Conservation (phyloP, 768 basidiomycete species). For the Steccherinum ochraceum region DNA sequence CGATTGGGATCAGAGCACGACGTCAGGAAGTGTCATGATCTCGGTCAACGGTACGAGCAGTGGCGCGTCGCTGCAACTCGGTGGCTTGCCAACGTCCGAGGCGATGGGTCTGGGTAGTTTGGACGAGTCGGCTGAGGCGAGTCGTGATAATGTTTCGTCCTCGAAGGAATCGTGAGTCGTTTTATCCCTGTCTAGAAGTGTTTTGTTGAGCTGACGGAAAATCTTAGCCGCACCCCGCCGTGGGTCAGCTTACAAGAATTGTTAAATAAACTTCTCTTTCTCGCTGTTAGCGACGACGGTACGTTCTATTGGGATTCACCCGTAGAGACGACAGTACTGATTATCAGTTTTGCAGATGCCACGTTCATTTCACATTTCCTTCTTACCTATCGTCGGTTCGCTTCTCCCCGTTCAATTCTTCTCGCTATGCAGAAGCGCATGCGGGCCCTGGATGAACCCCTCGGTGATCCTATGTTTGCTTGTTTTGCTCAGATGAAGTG, state of each 20-base stretch:
- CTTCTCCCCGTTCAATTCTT: conserved; percentile 72
- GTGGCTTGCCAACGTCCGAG: conserved; percentile 7
- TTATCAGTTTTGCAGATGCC: conserved; percentile 44
- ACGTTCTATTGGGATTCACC: conserved; percentile 13
- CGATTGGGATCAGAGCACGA: conserved; percentile 6
- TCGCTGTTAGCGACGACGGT: conserved; percentile 85
- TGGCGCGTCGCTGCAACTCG: conserved; percentile 6
- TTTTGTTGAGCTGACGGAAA: conserved; percentile 1
- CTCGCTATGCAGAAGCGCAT: conserved; percentile 85
- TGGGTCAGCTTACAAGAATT: conserved; percentile 77
- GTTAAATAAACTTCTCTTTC: conserved; percentile 74
- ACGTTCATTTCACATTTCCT: conserved; percentile 76
- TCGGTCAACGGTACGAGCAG: conserved; percentile 12
- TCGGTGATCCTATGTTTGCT: conserved; percentile 73
- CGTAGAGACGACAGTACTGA: background rate
- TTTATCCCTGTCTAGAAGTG: background rate
- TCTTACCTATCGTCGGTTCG: conserved; percentile 78
- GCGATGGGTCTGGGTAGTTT: conserved; percentile 11
- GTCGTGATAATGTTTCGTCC: conserved; percentile 10
- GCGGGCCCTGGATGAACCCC: conserved; percentile 65
- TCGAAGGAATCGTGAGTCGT: conserved; percentile 46
- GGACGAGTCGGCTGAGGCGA: conserved; percentile 17
- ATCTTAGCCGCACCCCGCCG: conserved; percentile 47
- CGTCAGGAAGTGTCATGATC: background rate
- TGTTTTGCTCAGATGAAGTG: conserved; percentile 88